Evolutionary conservation across 2,329 filamentous ascomycete genomes (phyloP), one percentile per base, ranked within the genome.

Genomic region (Aureobasidium vineae): DNA sequence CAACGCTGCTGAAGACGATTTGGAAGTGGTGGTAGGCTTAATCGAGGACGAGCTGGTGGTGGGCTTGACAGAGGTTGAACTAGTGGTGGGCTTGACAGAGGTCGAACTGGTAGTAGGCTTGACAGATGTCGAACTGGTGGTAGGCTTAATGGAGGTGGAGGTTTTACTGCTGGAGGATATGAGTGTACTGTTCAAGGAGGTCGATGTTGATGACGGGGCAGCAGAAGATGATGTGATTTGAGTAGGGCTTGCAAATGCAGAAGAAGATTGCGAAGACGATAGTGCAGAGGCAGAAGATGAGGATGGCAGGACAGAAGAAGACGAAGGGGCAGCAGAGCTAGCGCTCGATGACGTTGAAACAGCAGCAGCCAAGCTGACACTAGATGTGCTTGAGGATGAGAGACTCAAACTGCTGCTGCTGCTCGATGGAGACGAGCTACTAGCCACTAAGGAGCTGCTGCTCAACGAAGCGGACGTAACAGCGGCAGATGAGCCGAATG

Each of bases 161-260:
- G 33, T n/a, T 40, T 38, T 64, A 38, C 60, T 64, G 49, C 11
- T 15, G 47, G 60, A 54, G 13, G 36, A 19, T 53, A 45, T 64
- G 60, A 64, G 60, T 64, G 60, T 64, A 47, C 60, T 64, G 60
- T 47, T 26, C 36, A 23, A 41, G 36, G 60, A 54, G 5, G 15
- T 10, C 40, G 19, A 19, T 7, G 45, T 52, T 31, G 43, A 28
- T n/a, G 45, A 63, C 5, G 59, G 13, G 4, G 47, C 47, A 50
- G 47, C 47, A 50, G 47, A 23, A 38, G 59, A 63, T 21, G 45
- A 41, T 8, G 59, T 40, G 45, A 21, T n/a, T 28, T 28, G 47
- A 16, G 26, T 5, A 31, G 47, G 19, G 26, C 47, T 50, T 21
- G 45, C 19, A 16, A 33, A 13, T 40, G 47, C 16, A n/a, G 45